Percentiles rank a stretch among this genome's conserved stretches.
Evolutionary conservation across 768 basidiomycete genomes (phyloP).

Genomic region (Phylloporus arenicola): DNA sequence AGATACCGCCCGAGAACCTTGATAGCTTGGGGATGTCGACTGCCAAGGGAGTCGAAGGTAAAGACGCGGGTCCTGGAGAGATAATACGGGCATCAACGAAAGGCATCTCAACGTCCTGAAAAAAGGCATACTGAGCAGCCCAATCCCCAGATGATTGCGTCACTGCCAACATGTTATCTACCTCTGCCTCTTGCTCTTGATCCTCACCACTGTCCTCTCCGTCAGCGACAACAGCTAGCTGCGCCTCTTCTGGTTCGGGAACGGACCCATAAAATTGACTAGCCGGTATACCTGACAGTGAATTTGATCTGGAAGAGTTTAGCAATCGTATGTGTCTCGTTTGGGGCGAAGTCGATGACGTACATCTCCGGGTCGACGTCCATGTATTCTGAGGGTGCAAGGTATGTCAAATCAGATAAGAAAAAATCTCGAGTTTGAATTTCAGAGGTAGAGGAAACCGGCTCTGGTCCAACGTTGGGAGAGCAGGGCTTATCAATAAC

Average conservation of each 20-base stretch:
- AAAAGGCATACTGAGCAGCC: constrained; percentile 18
- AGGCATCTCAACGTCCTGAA: background rate
- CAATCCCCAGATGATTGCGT: constrained; percentile 13
- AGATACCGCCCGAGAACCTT: constrained; percentile 66
- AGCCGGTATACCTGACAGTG: constrained; percentile 13
- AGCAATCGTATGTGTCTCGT: background rate
- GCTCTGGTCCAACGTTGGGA: constrained; percentile 6
- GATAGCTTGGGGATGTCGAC: constrained; percentile 59
- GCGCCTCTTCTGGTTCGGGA: background rate
- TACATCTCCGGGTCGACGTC: constrained; percentile 19
- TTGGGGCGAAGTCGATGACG: background rate
- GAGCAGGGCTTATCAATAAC: constrained; percentile 16
- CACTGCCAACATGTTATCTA: constrained; percentile 27
- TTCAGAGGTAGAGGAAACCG: constrained; percentile 5
- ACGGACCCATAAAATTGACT: constrained; percentile 20
- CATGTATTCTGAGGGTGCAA: constrained; percentile 23
- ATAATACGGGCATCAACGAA: background rate
- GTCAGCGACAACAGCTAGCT: constrained; percentile 10
- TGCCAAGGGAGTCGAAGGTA: constrained; percentile 85
- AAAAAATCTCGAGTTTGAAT: constrained; percentile 12
- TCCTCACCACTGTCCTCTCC: constrained; percentile 27
- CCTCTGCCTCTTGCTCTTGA: constrained; percentile 29
- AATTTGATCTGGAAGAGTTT: constrained; percentile 5
- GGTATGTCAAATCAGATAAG: constrained; percentile 11
- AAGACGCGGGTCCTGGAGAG: constrained; percentile 67